These are phyloP conservation scores for Solanum sitiens DNA, from an alignment of 257 asterid species.

Conservation along the genomic window DNA sequence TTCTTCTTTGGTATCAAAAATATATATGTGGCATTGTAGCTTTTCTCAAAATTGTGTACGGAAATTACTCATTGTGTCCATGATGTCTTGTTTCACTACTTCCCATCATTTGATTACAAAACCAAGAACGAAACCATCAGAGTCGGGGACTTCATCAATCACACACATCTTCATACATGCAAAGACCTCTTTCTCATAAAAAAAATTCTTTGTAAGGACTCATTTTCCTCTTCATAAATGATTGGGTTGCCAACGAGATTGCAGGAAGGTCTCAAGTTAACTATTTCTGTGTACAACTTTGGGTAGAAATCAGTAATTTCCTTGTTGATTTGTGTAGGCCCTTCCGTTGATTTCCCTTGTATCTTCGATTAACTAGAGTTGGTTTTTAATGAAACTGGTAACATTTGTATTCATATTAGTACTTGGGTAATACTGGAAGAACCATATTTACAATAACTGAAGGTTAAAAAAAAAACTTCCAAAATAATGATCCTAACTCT, in stretches of 20 bases:
- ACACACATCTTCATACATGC: background rate
- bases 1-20: too few relatives aligned
- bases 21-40: too few relatives aligned
- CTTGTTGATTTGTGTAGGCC: background rate
- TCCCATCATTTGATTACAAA: background rate
- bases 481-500: too few relatives aligned
- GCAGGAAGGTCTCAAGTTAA: background rate
- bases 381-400: too few relatives aligned
- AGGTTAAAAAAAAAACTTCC: too few relatives aligned
- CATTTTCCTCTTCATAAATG: background rate
- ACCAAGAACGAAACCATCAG: background rate
- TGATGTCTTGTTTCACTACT: background rate
- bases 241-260: background rate
- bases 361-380: background rate
- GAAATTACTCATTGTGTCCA: background rate
- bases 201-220: background rate
- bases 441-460: too few relatives aligned
- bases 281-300: background rate
- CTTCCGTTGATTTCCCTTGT: background rate
- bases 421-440: too few relatives aligned
- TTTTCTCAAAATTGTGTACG: background rate
- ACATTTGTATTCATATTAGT: too few relatives aligned
- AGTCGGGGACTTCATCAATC: background rate
- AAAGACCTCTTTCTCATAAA: background rate
- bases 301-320: background rate